These are phyloP conservation scores for Tolypocladium paradoxum DNA, from an alignment of 2,329 filamentous ascomycete species.

Conservation along the genomic window DNA sequence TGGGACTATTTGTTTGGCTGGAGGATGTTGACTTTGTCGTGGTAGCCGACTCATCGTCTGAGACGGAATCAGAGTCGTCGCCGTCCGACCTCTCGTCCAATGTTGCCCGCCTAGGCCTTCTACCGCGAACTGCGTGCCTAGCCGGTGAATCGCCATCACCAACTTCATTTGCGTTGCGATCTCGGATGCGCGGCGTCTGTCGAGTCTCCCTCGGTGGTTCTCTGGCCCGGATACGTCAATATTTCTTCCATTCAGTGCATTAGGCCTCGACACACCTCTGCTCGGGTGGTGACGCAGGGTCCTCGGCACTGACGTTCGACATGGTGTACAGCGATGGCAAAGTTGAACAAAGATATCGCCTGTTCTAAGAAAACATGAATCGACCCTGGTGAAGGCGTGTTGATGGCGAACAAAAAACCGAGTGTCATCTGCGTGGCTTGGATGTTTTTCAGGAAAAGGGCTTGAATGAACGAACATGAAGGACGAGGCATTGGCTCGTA, in stretches of 20 bases:
- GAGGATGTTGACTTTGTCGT: not conserved
- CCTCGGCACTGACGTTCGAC: not conserved
- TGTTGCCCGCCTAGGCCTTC: not conserved
- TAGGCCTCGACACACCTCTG: not conserved
- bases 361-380: too few relatives aligned
- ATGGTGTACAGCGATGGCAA: too few relatives aligned
- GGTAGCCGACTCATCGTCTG: not conserved
- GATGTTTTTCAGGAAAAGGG: not conserved
- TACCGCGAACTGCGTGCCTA: not conserved
- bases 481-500: not conserved
- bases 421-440: not conserved
- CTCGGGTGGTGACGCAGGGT: not conserved
- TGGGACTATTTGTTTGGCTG: not conserved
- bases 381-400: not conserved
- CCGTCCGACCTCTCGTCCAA: not conserved
- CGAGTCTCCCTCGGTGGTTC: not conserved
- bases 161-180: not conserved
- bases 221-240: not conserved
- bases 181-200: not conserved
- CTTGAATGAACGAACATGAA: not conserved
- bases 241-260: not conserved
- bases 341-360: too few relatives aligned
- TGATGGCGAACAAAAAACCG: not conserved
- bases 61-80: not conserved
- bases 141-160: not conserved